Percentiles rank a stretch among this genome's conserved stretches.
Evolutionary conservation across 2,329 filamentous ascomycete genomes (phyloP).

Genomic region (Trichoderma breve): DNA sequence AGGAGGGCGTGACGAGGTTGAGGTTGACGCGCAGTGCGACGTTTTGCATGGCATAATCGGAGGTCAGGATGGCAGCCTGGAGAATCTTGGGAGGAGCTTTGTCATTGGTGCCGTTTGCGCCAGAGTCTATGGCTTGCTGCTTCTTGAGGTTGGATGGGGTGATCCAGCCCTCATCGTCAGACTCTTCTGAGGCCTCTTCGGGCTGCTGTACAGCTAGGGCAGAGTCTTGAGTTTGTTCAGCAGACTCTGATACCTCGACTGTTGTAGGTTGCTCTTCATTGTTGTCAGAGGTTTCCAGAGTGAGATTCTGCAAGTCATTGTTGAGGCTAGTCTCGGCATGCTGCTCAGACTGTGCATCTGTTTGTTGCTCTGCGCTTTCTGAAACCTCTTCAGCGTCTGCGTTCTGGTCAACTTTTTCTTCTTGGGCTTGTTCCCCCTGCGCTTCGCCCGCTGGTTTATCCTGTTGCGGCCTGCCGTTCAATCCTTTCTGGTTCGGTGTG

Average conservation of each 20-base stretch:
- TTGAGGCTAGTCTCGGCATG: slow-evolving; percentile 20
- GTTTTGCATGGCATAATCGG: slow-evolving; percentile 98
- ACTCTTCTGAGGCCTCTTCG: slow-evolving; percentile 42
- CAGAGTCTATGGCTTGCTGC: slow-evolving; percentile 67
- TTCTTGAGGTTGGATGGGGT: slow-evolving; percentile 89
- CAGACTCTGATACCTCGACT: neutral
- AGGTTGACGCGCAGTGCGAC: slow-evolving; percentile 93
- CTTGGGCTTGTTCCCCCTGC: slow-evolving; percentile 21
- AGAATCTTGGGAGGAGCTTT: slow-evolving; percentile 61
- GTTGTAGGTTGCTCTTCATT: neutral
- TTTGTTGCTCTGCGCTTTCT: slow-evolving; percentile 16
- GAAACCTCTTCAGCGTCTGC: slow-evolving; percentile 14
- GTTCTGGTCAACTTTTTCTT: slow-evolving; percentile 25
- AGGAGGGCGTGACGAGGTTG: slow-evolving; percentile 74
- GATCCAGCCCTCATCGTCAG: slow-evolving; percentile 77
- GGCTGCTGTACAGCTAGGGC: slow-evolving; percentile 29
- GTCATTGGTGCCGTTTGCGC: slow-evolving; percentile 42
- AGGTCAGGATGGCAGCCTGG: slow-evolving; percentile 87
- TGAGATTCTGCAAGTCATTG: slow-evolving; percentile 27
- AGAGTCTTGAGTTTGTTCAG: slow-evolving; percentile 18
- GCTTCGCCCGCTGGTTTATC: slow-evolving; percentile 26
- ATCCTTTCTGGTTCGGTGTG: slow-evolving; percentile 71
- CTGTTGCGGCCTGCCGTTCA: slow-evolving; percentile 61
- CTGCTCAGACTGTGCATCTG: slow-evolving; percentile 26
- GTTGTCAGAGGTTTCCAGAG: slow-evolving; percentile 21